A percentile compares a stretch with the other conserved stretches of the same genome.
phyloP scores from a whole-genome alignment of 371 early-diverging fungal genomes.

The Mucor velutinosus region DNA sequence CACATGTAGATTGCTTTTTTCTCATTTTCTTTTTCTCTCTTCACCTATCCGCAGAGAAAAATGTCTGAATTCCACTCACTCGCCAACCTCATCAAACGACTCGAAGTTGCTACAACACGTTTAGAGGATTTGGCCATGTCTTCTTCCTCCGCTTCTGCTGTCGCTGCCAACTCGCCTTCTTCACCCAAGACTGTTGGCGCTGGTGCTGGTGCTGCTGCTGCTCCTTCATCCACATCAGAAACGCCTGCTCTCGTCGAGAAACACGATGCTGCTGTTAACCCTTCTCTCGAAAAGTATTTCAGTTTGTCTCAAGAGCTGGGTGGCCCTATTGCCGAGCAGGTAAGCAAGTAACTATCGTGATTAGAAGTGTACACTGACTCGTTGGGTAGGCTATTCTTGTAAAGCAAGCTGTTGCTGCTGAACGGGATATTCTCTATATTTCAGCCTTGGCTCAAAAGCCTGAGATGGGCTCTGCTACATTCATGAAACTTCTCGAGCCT shows the following conservation, averaged over 20 bases:
- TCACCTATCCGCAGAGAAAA: neutral
- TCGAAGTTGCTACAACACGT: conserved; percentile 85
- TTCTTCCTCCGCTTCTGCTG: conserved; percentile 56
- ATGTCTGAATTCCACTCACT: conserved; percentile 73
- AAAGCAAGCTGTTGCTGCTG: conserved; percentile 64
- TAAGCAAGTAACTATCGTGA: conserved; percentile 8
- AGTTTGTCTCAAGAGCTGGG: conserved; percentile 65
- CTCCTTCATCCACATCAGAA: conserved; percentile 17
- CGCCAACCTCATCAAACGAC: conserved; percentile 74
- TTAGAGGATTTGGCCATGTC: conserved; percentile 80
- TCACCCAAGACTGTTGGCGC: conserved; percentile 37
- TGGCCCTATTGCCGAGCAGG: conserved; percentile 78
- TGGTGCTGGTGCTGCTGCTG: too few relatives aligned
- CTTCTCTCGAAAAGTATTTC: conserved; percentile 56
- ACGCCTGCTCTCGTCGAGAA: conserved; percentile 60
- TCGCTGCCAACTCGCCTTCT: conserved; percentile 49
- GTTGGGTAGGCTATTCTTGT: conserved; percentile 39
- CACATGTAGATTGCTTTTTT: neutral
- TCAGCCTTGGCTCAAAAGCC: conserved; percentile 84
- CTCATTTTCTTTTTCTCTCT: neutral
- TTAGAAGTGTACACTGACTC: neutral
- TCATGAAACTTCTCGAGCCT: conserved; percentile 69
- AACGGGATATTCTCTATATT: conserved; percentile 73
- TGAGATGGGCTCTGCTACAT: conserved; percentile 48
- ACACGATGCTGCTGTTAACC: conserved; percentile 70